Conservation (phyloP, 2,329 filamentous ascomycete genomes). For the Tolypocladium inflatum region DNA sequence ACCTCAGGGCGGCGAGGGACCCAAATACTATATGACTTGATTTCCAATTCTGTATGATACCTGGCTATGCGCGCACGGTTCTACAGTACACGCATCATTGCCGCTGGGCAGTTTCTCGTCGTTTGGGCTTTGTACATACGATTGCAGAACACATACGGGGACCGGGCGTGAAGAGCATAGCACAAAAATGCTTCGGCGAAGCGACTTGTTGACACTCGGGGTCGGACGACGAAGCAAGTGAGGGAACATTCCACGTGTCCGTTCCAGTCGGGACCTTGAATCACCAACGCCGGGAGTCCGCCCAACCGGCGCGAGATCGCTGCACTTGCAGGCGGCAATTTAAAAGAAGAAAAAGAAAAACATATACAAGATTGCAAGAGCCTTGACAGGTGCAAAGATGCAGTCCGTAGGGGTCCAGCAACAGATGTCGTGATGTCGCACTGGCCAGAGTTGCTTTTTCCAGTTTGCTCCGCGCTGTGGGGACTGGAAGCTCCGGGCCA, state of each 20-base stretch:
- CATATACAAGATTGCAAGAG: not conserved
- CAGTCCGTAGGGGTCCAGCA: not conserved
- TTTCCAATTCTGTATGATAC: not conserved
- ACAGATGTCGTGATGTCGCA: not conserved
- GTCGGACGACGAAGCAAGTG: not conserved
- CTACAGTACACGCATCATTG: not conserved
- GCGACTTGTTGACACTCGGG: not conserved
- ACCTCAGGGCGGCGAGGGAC: slow-evolving; percentile 78
- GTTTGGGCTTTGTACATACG: not conserved
- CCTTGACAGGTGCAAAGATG: not conserved
- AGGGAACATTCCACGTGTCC: slow-evolving; percentile 6
- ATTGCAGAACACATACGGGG: not conserved
- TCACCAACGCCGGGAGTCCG: not conserved
- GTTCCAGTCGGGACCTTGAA: slow-evolving; percentile 4
- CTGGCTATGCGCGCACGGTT: not conserved
- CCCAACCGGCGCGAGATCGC: not conserved
- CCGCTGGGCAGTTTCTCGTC: not conserved
- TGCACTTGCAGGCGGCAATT: not conserved
- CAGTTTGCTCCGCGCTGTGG: not conserved
- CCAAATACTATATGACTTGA: slow-evolving; percentile 63
- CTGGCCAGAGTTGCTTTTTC: not conserved
- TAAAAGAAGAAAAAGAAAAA: not conserved
- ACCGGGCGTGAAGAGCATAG: not conserved
- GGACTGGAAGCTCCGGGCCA: slow-evolving; percentile 1
- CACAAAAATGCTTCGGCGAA: not conserved